phyloP scores from a whole-genome alignment of 371 early-diverging fungal genomes.

The Cladochytrium tenue region DNA sequence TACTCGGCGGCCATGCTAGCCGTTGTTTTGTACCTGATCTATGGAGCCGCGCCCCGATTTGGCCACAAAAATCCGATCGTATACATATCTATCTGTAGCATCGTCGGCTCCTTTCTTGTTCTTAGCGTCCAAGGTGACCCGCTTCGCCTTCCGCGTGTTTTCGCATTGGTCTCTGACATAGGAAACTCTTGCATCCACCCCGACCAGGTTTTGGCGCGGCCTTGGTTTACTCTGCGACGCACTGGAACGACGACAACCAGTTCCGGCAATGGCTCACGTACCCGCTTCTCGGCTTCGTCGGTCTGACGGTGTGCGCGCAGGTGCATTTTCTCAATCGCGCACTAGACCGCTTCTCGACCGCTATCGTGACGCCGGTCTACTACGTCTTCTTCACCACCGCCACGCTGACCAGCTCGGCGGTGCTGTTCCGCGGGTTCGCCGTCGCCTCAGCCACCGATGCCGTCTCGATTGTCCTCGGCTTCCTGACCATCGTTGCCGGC shows the following conservation, averaged over 20 bases:
- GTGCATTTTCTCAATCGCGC: conserved; percentile 54
- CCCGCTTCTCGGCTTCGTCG: conserved; percentile 42
- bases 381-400: conserved; percentile 58
- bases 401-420: conserved; percentile 46
- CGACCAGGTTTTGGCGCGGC: conserved; percentile 48
- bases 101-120: conserved; percentile 71
- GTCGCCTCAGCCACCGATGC: conserved; percentile 26
- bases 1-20: conserved; percentile 68
- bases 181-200: too few relatives aligned
- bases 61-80: conserved; percentile 66
- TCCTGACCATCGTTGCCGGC: conserved; percentile 42
- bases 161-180: not conserved
- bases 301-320: conserved; percentile 37
- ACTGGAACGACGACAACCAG: conserved; percentile 43
- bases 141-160: not conserved
- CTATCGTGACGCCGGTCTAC: conserved; percentile 59
- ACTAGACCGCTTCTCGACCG: conserved; percentile 44
- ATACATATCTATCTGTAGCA: conserved; percentile 86
- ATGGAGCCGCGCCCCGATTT: conserved; percentile 53
- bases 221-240: conserved; percentile 38
- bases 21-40: conserved; percentile 67
- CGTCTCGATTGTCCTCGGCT: conserved; percentile 42
- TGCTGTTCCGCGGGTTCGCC: conserved; percentile 51
- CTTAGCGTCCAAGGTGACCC: conserved; percentile 32
- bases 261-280: conserved; percentile 44